Evolutionary conservation across 140 eudicot species (phyloP).

Genomic region (Artemisia princeps): DNA sequence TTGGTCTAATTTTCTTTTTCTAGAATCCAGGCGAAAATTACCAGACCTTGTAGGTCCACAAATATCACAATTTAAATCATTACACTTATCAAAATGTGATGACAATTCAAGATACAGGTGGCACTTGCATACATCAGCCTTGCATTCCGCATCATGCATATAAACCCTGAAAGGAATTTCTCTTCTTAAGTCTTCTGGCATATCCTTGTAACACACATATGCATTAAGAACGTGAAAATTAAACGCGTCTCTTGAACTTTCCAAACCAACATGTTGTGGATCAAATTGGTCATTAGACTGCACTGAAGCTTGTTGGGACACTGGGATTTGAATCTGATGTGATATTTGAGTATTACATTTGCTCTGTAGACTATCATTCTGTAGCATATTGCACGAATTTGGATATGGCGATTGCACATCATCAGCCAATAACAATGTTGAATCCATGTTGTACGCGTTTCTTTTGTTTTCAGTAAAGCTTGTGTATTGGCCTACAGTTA

Average conservation of each 20-base stretch:
- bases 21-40: constrained; percentile 24
- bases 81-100: constrained; percentile 54
- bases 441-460: constrained; percentile 20
- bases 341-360: not conserved
- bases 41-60: constrained; percentile 43
- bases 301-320: constrained; percentile 14
- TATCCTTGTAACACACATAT: constrained; percentile 38
- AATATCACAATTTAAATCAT: constrained; percentile 27
- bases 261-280: constrained; percentile 14
- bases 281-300: constrained; percentile 17
- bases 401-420: constrained; percentile 29
- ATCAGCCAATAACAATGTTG: constrained; percentile 23
- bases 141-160: constrained; percentile 45
- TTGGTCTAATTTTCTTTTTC: constrained; percentile 27
- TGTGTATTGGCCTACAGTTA: constrained; percentile 24
- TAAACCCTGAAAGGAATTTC: constrained; percentile 32
- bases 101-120: constrained; percentile 28
- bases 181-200: constrained; percentile 27
- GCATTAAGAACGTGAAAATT: constrained; percentile 27
- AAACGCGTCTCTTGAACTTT: constrained; percentile 22
- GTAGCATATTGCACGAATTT: constrained; percentile 21
- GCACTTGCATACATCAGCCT: constrained; percentile 39
- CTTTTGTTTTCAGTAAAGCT: constrained; percentile 23
- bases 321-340: constrained; percentile 7
- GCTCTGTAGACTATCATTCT: constrained; percentile 20